These are phyloP conservation scores for Penicillium decumbens DNA, from an alignment of 2,329 filamentous ascomycete species.

Conservation along the genomic window DNA sequence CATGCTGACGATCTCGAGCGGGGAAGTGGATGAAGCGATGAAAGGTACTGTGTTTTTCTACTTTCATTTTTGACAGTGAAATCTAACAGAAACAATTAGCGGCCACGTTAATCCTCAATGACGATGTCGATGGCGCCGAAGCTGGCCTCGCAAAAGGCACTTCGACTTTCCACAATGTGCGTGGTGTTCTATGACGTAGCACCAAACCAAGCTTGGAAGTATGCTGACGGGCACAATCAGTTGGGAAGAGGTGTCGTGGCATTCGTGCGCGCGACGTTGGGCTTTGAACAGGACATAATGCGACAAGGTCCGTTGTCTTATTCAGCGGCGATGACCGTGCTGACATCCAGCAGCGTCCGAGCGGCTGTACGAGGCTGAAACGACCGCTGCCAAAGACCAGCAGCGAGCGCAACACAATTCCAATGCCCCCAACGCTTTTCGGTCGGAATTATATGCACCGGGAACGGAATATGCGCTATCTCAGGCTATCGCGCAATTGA, in stretches of 20 bases:
- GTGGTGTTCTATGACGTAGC: constrained; percentile 20
- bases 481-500: constrained; percentile 78
- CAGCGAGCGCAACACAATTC: constrained; percentile 65
- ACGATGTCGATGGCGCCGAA: constrained; percentile 83
- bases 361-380: constrained; percentile 70
- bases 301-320: constrained; percentile 53
- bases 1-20: constrained; percentile 19
- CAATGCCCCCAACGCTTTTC: constrained; percentile 48
- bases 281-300: constrained; percentile 90
- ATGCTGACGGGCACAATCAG: constrained; percentile 35
- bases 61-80: not conserved
- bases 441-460: constrained; percentile 66
- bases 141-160: constrained; percentile 63
- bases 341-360: constrained; percentile 54
- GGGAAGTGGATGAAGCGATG: constrained; percentile 41
- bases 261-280: constrained; percentile 81
- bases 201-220: not conserved
- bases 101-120: constrained; percentile 72
- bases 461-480: constrained; percentile 85
- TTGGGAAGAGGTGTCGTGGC: constrained; percentile 74
- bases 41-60: constrained; percentile 32
- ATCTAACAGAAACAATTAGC: constrained; percentile 41
- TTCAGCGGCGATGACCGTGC: not conserved
- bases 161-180: constrained; percentile 78
- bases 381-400: constrained; percentile 68